phyloP scores from a whole-genome alignment of 768 basidiomycete species.

The Suillus lakei region DNA sequence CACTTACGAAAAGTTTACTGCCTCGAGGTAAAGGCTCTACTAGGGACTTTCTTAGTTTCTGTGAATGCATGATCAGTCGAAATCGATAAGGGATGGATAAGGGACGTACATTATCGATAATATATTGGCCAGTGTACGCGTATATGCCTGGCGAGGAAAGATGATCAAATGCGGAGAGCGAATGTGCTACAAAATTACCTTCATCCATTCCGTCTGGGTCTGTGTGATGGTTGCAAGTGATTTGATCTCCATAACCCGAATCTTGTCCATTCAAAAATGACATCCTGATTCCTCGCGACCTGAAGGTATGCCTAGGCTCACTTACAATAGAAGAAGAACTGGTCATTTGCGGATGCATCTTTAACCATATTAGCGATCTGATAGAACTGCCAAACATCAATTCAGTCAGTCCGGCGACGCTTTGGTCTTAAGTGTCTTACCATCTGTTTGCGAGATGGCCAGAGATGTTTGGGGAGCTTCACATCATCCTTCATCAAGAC shows the following conservation, averaged over 20 bases:
- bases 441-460: constrained; percentile 51
- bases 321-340: constrained; percentile 63
- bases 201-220: constrained; percentile 61
- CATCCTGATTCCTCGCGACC: background rate
- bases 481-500: constrained; percentile 47
- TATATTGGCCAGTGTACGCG: constrained; percentile 15
- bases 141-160: constrained; percentile 15
- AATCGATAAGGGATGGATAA: constrained; percentile 26
- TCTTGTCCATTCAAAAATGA: constrained; percentile 32
- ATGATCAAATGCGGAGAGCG: background rate
- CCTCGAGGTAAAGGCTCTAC: constrained; percentile 32
- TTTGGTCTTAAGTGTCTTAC: constrained; percentile 33
- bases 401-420: background rate
- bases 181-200: constrained; percentile 35
- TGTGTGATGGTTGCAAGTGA: constrained; percentile 43
- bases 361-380: constrained; percentile 50
- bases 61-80: background rate
- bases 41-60: constrained; percentile 29
- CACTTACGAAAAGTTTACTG: constrained; percentile 32
- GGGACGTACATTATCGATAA: constrained; percentile 29
- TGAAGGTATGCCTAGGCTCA: background rate
- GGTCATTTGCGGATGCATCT: constrained; percentile 50
- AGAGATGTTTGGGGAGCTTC: constrained; percentile 29
- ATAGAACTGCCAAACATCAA: constrained; percentile 34
- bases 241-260: constrained; percentile 56